Evolutionary conservation across 805 yeast genomes (phyloP).

Genomic region (Candida namnaoensis): DNA sequence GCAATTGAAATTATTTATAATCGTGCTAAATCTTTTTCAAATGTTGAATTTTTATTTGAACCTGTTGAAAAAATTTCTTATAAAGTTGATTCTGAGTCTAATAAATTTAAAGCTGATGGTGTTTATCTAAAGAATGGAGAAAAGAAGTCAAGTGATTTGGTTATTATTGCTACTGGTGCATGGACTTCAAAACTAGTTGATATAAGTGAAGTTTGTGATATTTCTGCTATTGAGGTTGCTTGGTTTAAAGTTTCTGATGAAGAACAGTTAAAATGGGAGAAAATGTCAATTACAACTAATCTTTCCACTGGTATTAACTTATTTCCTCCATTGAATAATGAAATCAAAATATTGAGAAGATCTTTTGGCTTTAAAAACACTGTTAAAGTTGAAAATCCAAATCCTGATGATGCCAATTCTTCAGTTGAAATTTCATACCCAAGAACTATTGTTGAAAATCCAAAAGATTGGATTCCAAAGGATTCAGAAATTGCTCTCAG

Average conservation of each 20-base stretch:
- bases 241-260: conserved; percentile 8
- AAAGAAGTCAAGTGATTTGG: conserved; percentile 1
- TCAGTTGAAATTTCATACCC: conserved; percentile 5
- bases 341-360: conserved; percentile 8
- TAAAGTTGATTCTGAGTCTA: not conserved
- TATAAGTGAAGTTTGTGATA: conserved; percentile 4
- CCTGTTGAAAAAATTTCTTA: conserved; percentile 6
- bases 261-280: conserved; percentile 3
- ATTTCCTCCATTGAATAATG: conserved; percentile 10
- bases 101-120: conserved; percentile 4
- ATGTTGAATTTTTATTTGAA: conserved; percentile 4
- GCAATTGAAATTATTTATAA: conserved; percentile 7
- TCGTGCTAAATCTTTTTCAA: conserved; percentile 4
- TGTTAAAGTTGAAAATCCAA: not conserved
- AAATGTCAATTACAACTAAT: conserved; percentile 10
- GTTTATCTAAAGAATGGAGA: conserved; percentile 5
- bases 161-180: conserved; percentile 11
- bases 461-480: conserved; percentile 9
- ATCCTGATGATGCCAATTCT: not conserved
- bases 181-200: conserved; percentile 10
- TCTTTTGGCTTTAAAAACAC: conserved; percentile 7
- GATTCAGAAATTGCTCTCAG: conserved; percentile 6
- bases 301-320: conserved; percentile 8
- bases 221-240: conserved; percentile 9
- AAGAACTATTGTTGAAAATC: conserved; percentile 6